These are phyloP conservation scores for Alternaria novae-zelandiae DNA, from an alignment of 2,329 filamentous ascomycete species.

Conservation along the genomic window DNA sequence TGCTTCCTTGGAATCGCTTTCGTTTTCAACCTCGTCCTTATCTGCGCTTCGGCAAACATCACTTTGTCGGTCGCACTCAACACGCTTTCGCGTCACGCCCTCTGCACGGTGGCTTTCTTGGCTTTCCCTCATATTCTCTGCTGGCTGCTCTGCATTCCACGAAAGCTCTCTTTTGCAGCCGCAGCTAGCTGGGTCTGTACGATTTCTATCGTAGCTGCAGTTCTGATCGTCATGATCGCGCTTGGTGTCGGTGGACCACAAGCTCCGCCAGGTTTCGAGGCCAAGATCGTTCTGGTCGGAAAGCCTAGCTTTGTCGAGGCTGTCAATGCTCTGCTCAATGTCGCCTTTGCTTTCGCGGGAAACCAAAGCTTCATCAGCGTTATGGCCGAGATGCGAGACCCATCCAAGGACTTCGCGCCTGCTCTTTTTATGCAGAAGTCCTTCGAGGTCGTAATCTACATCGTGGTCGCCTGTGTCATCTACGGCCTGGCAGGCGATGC, in stretches of 20 bases:
- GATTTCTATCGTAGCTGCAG: slow-evolving; percentile 67
- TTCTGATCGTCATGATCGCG: slow-evolving; percentile 71
- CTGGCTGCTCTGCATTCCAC: slow-evolving; percentile 64
- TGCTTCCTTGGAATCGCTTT: slow-evolving; percentile 33
- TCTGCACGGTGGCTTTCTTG: slow-evolving; percentile 70
- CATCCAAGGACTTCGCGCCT: slow-evolving; percentile 63
- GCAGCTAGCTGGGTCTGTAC: slow-evolving; percentile 63
- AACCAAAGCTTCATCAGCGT: slow-evolving; percentile 72
- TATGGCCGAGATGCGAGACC: slow-evolving; percentile 68
- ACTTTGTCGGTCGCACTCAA: slow-evolving; percentile 66
- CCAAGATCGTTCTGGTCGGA: slow-evolving; percentile 28
- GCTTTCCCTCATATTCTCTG: slow-evolving; percentile 66
- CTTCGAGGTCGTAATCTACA: slow-evolving; percentile 64
- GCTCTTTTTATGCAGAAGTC: slow-evolving; percentile 65
- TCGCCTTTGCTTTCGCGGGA: slow-evolving; percentile 71
- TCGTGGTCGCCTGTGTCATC: slow-evolving; percentile 71
- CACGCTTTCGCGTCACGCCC: slow-evolving; percentile 65
- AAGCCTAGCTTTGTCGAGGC: slow-evolving; percentile 37
- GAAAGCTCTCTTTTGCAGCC: slow-evolving; percentile 67
- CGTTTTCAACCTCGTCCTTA: slow-evolving; percentile 36
- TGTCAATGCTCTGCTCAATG: slow-evolving; percentile 57
- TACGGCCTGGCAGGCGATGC: slow-evolving; percentile 68
- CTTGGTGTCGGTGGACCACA: slow-evolving; percentile 61
- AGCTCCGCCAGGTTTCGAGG: slow-evolving; percentile 36
- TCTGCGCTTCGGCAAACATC: slow-evolving; percentile 38